Base-by-base conservation (phyloP, 2,329 filamentous ascomycete species). In the Paecilomyces sp. region DNA sequence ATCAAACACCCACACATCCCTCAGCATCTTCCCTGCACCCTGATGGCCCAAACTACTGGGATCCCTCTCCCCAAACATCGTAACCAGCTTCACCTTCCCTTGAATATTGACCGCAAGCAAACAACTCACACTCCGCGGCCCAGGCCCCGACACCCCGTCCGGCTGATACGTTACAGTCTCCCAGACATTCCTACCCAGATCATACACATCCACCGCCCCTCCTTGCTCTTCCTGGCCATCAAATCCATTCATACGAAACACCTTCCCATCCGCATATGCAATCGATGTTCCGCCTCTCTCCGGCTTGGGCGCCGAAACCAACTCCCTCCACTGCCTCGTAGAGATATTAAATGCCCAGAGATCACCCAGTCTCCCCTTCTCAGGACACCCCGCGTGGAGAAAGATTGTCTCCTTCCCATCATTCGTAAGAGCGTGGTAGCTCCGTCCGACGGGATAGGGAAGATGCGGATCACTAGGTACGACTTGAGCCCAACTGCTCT, bases 181-280 rank as follows among this genome's bases (percentile, higher is more conserved):
- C 82, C 82, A 85, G 0, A 60, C 58, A 47, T 79, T 72, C 0
- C 57, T 64, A 5, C 62, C 63, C 0, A 72, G 65, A 25, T 79
- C 70, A 61, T 77, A 85, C 2, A 88, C 82, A 68, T 95, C 90
- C 12, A 96, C 69, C 60, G 82, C 80, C 0, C 89, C 90, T 15
- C 90, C 90, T 55, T 90, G 79, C 67, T 92, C 88, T 0, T 69
- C 77, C 53, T 81, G 77, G 0, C 89, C 90, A 71, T 93, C 89
- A 66, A 88, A 93, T 0, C 91, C 91, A 62, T 91, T 90, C 77
- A 91, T 92, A 30, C 91, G 83, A 75, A 88, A 95, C 6, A 96
- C 72, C 25, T 85, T 83, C 25, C 84, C 84, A 58, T 83, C 81
- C 53, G 81, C 81, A 57, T 87, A 81, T 1, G 87, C 84, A 28